These are phyloP conservation scores for Boletus reticuloceps DNA, from an alignment of 768 basidiomycete genomes.

Conservation along the genomic window DNA sequence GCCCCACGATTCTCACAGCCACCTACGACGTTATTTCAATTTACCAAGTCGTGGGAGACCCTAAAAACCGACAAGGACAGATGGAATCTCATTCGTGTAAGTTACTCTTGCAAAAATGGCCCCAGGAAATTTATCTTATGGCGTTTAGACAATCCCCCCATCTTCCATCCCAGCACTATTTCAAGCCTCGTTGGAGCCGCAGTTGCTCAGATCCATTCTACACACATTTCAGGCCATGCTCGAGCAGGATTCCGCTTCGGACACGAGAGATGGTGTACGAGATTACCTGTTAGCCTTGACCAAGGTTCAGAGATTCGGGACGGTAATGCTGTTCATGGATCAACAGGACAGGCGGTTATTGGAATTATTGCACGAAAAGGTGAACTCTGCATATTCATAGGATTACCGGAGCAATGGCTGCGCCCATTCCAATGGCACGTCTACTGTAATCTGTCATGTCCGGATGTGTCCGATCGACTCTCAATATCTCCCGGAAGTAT, in stretches of 20 bases:
- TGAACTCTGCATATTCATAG: not conserved
- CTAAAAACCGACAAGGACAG: constrained; percentile 39
- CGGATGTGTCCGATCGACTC: no score
- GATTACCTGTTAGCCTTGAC: constrained; percentile 54
- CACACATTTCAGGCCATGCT: constrained; percentile 43
- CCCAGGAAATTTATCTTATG: not conserved
- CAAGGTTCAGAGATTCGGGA: constrained; percentile 59
- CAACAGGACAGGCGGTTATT: constrained; percentile 49
- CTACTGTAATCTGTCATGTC: no score
- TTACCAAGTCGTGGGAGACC: constrained; percentile 58
- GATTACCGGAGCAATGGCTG: no score
- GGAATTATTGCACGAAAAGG: constrained; percentile 43
- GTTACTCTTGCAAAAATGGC: constrained; percentile 21
- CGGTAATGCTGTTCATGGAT: constrained; percentile 62
- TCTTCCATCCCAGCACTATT: constrained; percentile 58
- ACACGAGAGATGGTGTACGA: constrained; percentile 27
- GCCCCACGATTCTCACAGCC: constrained; percentile 22
- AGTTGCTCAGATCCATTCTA: constrained; percentile 57
- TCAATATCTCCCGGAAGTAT: no score
- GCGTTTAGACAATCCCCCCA: constrained; percentile 52
- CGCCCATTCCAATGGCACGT: no score
- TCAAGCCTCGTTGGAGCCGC: constrained; percentile 67
- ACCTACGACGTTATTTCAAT: constrained; percentile 55
- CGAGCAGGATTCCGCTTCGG: constrained; percentile 11
- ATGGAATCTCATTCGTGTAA: constrained; percentile 60